Evolutionary conservation across 768 basidiomycete species (phyloP).

Genomic region (Podaxis sp.): DNA sequence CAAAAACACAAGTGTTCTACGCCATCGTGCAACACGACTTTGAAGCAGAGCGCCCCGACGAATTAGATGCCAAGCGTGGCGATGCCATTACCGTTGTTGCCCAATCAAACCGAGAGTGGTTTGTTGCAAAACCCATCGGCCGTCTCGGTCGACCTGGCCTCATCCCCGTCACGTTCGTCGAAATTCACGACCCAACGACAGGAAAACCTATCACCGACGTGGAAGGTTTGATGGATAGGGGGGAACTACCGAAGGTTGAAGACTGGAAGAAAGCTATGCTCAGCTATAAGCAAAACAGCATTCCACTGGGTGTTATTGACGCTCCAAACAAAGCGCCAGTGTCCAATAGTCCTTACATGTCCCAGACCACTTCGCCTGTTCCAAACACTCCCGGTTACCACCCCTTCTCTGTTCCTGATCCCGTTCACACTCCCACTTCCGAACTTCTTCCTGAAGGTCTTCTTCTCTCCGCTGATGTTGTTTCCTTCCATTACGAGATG

Average conservation of each 20-base stretch:
- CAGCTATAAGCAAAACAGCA: constrained; percentile 94
- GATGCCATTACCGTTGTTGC: constrained; percentile 97
- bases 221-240: constrained; percentile 75
- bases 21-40: constrained; percentile 97
- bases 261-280: constrained; percentile 98
- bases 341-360: constrained; percentile 39
- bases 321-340: constrained; percentile 39
- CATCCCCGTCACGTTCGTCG: constrained; percentile 96
- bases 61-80: constrained; percentile 91
- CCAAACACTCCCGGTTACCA: constrained; percentile 28
- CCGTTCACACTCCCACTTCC: constrained; percentile 38
- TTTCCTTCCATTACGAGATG: constrained; percentile 97
- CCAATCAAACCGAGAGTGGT: constrained; percentile 99
- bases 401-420: constrained; percentile 16
- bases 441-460: constrained; percentile 76
- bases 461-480: constrained; percentile 82
- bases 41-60: constrained; percentile 91
- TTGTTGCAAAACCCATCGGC: constrained; percentile 98
- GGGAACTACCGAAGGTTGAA: constrained; percentile 93
- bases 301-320: constrained; percentile 91
- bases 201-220: constrained; percentile 77
- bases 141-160: constrained; percentile 92
- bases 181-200: constrained; percentile 91
- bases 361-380: constrained; percentile 21
- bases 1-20: constrained; percentile 73